Conservation (phyloP, 2,329 filamentous ascomycete species). For the Talaromyces sp. region DNA sequence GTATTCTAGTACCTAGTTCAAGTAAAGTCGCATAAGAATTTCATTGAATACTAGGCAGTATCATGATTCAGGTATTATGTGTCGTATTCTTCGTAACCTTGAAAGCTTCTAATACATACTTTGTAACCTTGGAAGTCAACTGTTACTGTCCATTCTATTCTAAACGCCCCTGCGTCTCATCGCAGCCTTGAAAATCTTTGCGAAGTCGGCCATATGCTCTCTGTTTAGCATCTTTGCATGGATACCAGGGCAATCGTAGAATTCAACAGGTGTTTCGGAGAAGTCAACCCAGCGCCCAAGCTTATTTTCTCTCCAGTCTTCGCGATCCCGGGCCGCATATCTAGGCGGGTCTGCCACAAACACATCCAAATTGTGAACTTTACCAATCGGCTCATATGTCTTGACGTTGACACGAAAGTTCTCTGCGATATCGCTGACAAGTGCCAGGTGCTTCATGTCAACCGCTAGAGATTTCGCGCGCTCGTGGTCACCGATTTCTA, state of each 20-base stretch:
- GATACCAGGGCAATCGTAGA: background rate
- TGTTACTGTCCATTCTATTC: no score
- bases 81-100: no score
- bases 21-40: no score
- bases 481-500: background rate
- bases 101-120: no score
- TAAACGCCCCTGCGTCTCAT: background rate
- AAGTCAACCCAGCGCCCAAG: background rate
- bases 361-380: background rate
- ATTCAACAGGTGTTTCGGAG: background rate
- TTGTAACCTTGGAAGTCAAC: no score
- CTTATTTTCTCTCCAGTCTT: background rate
- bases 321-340: background rate
- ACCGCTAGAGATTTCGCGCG: background rate
- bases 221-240: background rate
- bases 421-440: background rate
- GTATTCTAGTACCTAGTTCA: no score
- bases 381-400: background rate
- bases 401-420: background rate
- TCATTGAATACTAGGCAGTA: no score
- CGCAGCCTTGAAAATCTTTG: background rate
- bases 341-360: background rate
- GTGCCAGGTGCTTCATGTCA: background rate
- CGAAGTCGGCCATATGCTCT: background rate
- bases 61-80: no score